Conservation (phyloP, 2,329 filamentous ascomycete species). For the Neofusicoccum laricinum region DNA sequence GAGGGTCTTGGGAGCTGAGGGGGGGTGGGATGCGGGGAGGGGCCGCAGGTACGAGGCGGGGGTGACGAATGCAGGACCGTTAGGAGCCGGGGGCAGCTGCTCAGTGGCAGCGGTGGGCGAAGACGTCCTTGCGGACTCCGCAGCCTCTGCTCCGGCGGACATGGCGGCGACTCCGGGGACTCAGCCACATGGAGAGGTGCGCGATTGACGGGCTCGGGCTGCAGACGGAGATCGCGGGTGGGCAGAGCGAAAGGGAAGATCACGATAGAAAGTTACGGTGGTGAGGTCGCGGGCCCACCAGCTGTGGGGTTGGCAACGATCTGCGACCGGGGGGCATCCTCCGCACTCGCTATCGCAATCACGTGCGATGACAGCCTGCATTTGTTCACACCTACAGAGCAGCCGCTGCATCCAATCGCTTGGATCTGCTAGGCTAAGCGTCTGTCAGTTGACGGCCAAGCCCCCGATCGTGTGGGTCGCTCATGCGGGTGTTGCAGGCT, state of each 20-base stretch:
- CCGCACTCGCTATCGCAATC: conserved; percentile 6
- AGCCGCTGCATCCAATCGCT: neutral
- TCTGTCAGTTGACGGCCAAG: neutral
- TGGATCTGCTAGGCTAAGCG: neutral
- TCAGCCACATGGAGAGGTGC: conserved; percentile 34
- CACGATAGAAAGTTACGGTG: conserved; percentile 18
- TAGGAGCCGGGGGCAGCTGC: conserved; percentile 18
- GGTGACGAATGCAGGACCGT: conserved; percentile 33
- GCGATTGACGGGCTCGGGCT: neutral
- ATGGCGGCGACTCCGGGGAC: conserved; percentile 31
- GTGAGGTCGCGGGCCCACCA: conserved; percentile 12
- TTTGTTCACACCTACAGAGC: neutral
- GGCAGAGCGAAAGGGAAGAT: conserved; percentile 9
- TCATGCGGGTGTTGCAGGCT: neutral
- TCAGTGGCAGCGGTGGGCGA: conserved; percentile 26
- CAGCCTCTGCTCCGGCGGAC: conserved; percentile 35
- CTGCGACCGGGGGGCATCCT: conserved; percentile 6
- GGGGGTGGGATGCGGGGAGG: conserved; percentile 26
- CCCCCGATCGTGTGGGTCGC: neutral
- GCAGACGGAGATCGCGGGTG: neutral
- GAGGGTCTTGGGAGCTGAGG: conserved; percentile 37
- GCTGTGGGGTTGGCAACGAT: conserved; percentile 17
- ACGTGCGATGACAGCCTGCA: neutral
- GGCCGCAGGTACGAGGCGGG: conserved; percentile 37
- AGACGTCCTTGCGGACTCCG: conserved; percentile 26